phyloP scores from a whole-genome alignment of 257 asterid species.

The Salvia splendens region DNA sequence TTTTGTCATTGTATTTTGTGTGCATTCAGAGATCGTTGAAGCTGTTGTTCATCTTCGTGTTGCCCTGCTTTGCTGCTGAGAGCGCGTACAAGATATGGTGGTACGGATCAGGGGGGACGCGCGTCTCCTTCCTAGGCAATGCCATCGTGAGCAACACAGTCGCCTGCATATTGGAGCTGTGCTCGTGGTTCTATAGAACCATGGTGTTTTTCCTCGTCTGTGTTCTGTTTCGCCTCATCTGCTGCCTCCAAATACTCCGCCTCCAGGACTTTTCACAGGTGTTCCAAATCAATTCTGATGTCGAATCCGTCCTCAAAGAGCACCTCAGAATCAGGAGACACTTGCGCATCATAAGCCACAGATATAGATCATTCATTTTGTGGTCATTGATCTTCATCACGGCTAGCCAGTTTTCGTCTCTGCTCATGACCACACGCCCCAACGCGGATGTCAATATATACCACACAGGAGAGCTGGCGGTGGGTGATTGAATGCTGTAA shows the following conservation, averaged over 20 bases:
- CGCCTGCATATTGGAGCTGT: constrained; percentile 77
- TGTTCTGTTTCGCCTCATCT: constrained; percentile 78
- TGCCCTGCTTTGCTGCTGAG: constrained; percentile 87
- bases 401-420: constrained; percentile 81
- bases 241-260: constrained; percentile 91
- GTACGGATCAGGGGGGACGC: constrained; percentile 80
- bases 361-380: constrained; percentile 70
- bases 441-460: constrained; percentile 55
- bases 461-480: constrained; percentile 87
- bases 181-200: constrained; percentile 93
- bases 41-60: constrained; percentile 72
- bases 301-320: constrained; percentile 68
- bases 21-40: constrained; percentile 72
- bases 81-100: constrained; percentile 87
- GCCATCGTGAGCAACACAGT: constrained; percentile 68
- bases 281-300: constrained; percentile 69
- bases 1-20: constrained; percentile 10
- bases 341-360: constrained; percentile 79
- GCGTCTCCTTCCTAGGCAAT: constrained; percentile 79
- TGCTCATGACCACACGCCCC: constrained; percentile 74
- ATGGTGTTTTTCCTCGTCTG: constrained; percentile 86
- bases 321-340: constrained; percentile 90
- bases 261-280: constrained; percentile 77
- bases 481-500: constrained; percentile 25
- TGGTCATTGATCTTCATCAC: constrained; percentile 71